Evolutionary conservation across 2,329 filamentous ascomycete species (phyloP), one percentile per base, ranked within the genome.

Genomic region (Scolecobasidium constrictum): DNA sequence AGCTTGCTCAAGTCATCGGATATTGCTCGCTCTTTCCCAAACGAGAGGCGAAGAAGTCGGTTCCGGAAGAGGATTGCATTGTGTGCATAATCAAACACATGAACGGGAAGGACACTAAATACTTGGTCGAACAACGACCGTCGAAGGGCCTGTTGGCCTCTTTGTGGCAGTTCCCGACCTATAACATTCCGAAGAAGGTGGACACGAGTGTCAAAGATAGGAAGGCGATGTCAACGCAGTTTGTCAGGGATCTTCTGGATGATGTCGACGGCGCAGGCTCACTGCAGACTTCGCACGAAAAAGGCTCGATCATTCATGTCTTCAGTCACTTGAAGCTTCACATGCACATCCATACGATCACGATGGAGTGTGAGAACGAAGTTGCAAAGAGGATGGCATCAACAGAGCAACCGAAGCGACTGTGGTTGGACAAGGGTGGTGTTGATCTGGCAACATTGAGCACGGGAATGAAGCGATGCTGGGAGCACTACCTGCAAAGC

Each of bases 21-120:
- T 61, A 61, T 40, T 59, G 57, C 42, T 53, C 58, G 1, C 53
- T 60, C 11, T 62, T 58, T 35, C 59, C 59, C 1, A 58, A 59
- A 38, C 60, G 57, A 26, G 48, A 52, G 0, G 49, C 53, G 18
- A 62, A 59, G 46, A 61, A 60, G 47, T 56, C 57, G 36, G 52
- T 50, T 2, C 49, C 52, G 4, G 57, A 61, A 34, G 53, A 60
- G 43, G 53, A 58, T 5, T 57, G 53, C 35, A 48, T 53, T 2
- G 56, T 62, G 2, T 61, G 58, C 35, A 47, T 62, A 5, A 43
- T 61, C 33, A 52, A 57, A 40, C 37, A 51, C 11, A 6, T 6
- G 4, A 23, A 3, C 2, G 19, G 44, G 11, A 41, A 49, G 11
- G 28, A 21, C 17, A 20, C 16, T 16, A 47, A 47, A 1, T 62